Evolutionary conservation across 2,329 filamentous ascomycete species (phyloP), one percentile per base, ranked within the genome.

Genomic region (Gnomoniopsis sp.): DNA sequence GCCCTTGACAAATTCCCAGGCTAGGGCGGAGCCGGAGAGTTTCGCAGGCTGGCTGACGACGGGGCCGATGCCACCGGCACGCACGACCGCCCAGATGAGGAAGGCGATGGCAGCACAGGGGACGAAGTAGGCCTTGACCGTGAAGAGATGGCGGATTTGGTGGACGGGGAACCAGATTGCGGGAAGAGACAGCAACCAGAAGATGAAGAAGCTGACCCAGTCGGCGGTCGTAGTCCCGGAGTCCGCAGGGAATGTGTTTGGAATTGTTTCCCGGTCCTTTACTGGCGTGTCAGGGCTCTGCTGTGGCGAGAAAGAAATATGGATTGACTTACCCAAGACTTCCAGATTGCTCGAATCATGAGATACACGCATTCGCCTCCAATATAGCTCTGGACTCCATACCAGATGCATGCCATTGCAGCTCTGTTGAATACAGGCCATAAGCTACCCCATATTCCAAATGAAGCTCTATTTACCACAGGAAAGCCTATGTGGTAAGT

Each of bases 131-230:
- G 93, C 87, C 76, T 97, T 97, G 69, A 91, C 89, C 0, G 92
- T 96, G 75, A 96, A 96, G 3, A 96, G 78, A 71, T 96, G 92
- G 49, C 92, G 86, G 67, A 96, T 87, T 75, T 93, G 85, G 73
- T 96, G 90, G 1, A 96, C 91, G 0, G 91, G 91, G 65, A 95
- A 93, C 87, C 89, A 96, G 61, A 96, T 88, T 21, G 91, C 91
- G 0, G 92, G 91, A 1, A 96, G 78, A 1, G 89, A 93, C 63
- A 82, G 77, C 2, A 91, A 70, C 90, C 91, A 96, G 73, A 96
- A 96, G 58, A 96, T 76, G 77, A 96, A 88, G 75, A 96, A 96
- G 14, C 88, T 90, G 48, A 87, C 82, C 66, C 90, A 96, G 64
- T 88, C 84, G 44, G 86, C 83, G 0, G 90, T 96, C 21, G 81